Evolutionary conservation across 495 filamentous ascomycete genomes (phyloP).

Genomic region (Parathielavia appendiculata): DNA sequence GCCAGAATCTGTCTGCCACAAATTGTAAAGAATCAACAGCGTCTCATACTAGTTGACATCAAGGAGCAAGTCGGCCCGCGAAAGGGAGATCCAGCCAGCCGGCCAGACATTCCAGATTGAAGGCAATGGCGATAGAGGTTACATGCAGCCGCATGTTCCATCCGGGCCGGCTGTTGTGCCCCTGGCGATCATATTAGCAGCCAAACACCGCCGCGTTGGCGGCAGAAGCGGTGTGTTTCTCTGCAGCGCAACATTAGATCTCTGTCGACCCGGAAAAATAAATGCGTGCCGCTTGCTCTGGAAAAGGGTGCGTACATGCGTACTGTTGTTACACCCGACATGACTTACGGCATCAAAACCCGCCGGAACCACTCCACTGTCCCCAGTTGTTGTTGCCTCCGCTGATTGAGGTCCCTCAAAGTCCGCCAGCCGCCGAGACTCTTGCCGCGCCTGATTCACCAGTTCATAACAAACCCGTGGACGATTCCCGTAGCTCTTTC

Average conservation of each 20-base stretch:
- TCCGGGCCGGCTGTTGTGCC: constrained; percentile 11
- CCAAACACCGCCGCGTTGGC: not conserved
- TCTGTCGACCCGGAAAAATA: constrained; percentile 3
- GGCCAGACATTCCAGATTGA: constrained; percentile 7
- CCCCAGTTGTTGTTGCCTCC: constrained; percentile 11
- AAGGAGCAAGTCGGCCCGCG: not conserved
- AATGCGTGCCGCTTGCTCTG: not conserved
- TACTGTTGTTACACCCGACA: constrained; percentile 3
- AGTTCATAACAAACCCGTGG: constrained; percentile 4
- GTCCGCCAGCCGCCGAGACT: constrained; percentile 11
- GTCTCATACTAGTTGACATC: not conserved
- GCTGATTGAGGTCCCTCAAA: not conserved
- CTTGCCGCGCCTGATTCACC: constrained; percentile 27
- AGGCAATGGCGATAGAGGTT: not conserved
- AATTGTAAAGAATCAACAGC: not conserved
- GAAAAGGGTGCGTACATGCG: not conserved
- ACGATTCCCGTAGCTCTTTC: not conserved
- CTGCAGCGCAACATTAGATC: not conserved
- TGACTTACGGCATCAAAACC: not conserved
- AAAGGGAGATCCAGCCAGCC: not conserved
- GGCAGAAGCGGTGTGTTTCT: not conserved
- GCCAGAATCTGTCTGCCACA: not conserved
- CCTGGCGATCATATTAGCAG: not conserved
- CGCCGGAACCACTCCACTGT: not conserved
- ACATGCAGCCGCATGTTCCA: not conserved